These are phyloP conservation scores for Kentomonas sorsogonicus DNA, from an alignment of 208 protist species.

Conservation along the genomic window DNA sequence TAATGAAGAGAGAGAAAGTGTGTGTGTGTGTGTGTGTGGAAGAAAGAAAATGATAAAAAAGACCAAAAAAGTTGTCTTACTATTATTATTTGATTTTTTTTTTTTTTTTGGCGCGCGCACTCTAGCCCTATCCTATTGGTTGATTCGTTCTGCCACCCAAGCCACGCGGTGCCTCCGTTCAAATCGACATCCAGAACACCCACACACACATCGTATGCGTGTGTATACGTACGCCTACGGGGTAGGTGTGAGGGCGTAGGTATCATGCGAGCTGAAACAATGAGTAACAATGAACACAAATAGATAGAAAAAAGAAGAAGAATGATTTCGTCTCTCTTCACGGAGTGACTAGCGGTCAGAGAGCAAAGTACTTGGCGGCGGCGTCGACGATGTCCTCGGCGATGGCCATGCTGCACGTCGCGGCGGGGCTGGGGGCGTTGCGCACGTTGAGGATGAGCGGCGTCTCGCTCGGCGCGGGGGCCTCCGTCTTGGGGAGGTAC, in stretches of 20 bases:
- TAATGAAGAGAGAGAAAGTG: neutral
- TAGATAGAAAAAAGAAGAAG: slow-evolving; percentile 11
- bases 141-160: too few relatives aligned
- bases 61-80: slow-evolving; percentile 1
- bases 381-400: slow-evolving; percentile 75
- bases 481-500: slow-evolving; percentile 6
- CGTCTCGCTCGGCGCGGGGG: slow-evolving; percentile 6
- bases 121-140: too few relatives aligned
- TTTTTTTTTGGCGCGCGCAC: too few relatives aligned
- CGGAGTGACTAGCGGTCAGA: slow-evolving; percentile 30
- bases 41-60: slow-evolving; percentile 15
- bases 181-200: too few relatives aligned
- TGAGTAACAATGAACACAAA: neutral
- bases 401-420: slow-evolving; percentile 83
- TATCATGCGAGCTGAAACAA: too few relatives aligned
- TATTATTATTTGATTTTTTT: neutral
- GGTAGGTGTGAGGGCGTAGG: too few relatives aligned
- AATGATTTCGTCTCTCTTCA: neutral
- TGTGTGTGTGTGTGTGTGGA: neutral
- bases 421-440: slow-evolving; percentile 85
- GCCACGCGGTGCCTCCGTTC: too few relatives aligned
- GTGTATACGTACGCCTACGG: too few relatives aligned
- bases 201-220: too few relatives aligned
- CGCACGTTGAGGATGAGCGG: slow-evolving; percentile 84
- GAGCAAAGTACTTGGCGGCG: slow-evolving; percentile 57